Percentiles rank a stretch among this genome's conserved stretches.
These are phyloP conservation scores for Lenwebbia sp. DNA, from an alignment of 345 rosid genomes.

Conservation along the genomic window DNA sequence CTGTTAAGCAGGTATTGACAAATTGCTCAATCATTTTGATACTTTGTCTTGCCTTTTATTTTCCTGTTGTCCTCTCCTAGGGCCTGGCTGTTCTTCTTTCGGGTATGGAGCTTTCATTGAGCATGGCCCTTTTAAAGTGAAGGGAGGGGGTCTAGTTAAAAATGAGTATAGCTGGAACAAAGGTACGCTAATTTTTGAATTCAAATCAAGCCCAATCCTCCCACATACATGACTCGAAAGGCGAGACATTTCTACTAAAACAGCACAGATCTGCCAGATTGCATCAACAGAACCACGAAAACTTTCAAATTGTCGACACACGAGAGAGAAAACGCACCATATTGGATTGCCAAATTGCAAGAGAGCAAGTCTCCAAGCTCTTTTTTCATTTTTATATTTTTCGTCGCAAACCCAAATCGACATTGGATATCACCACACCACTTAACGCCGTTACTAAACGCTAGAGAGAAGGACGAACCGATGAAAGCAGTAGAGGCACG, in stretches of 20 bases:
- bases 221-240: not conserved
- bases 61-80: not conserved
- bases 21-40: not conserved
- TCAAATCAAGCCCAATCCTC: not conserved
- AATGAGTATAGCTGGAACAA: slow-evolving; percentile 30
- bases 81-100: slow-evolving; percentile 34
- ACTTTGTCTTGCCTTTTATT: not conserved
- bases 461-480: not conserved
- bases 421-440: too few relatives aligned
- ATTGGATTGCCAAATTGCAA: too few relatives aligned
- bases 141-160: slow-evolving; percentile 4
- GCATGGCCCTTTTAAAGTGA: slow-evolving; percentile 29
- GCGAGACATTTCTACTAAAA: not conserved
- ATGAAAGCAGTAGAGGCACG: too few relatives aligned
- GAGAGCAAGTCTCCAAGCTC: too few relatives aligned
- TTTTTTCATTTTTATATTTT: too few relatives aligned
- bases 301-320: not conserved
- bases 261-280: not conserved
- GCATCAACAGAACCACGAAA: not conserved
- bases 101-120: slow-evolving; percentile 32
- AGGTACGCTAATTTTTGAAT: slow-evolving; percentile 5
- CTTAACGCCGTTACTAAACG: not conserved
- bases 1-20: not conserved
- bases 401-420: too few relatives aligned
- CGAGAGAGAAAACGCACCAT: not conserved